A percentile compares a stretch with the other conserved stretches of the same genome.
These are phyloP conservation scores for Conidiobolus incongruus DNA, from an alignment of 371 early-diverging fungal genomes.

Conservation along the genomic window DNA sequence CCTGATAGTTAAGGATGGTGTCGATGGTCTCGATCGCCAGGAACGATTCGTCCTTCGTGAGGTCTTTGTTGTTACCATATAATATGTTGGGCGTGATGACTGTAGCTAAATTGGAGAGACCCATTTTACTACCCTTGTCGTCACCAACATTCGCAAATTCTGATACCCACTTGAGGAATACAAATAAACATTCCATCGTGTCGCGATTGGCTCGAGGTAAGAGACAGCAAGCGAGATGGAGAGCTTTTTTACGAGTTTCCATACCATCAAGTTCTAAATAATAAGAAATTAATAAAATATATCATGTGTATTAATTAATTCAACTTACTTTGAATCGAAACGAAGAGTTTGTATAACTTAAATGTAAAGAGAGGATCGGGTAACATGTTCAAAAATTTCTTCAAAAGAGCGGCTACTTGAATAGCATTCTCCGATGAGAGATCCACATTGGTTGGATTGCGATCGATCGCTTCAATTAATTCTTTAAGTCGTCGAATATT, in stretches of 20 bases:
- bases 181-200: slow-evolving; percentile 61
- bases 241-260: slow-evolving; percentile 19
- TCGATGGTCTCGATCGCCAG: slow-evolving; percentile 48
- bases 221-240: slow-evolving; percentile 60
- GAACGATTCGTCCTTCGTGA: slow-evolving; percentile 47
- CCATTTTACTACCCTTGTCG: slow-evolving; percentile 69
- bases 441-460: slow-evolving; percentile 35
- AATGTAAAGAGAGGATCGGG: slow-evolving; percentile 88
- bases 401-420: slow-evolving; percentile 82
- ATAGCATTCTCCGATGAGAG: slow-evolving; percentile 53
- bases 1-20: slow-evolving; percentile 43
- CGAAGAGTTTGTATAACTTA: slow-evolving; percentile 56
- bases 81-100: slow-evolving; percentile 85
- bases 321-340: slow-evolving; percentile 43
- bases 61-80: slow-evolving; percentile 63
- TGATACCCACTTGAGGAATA: slow-evolving; percentile 63
- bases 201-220: slow-evolving; percentile 82
- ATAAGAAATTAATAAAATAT: not conserved
- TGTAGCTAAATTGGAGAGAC: slow-evolving; percentile 65
- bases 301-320: not conserved
- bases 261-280: slow-evolving; percentile 20
- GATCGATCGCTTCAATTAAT: slow-evolving; percentile 45
- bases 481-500: slow-evolving; percentile 73
- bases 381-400: slow-evolving; percentile 81
- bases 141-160: slow-evolving; percentile 34